Base-by-base conservation (phyloP, 2,329 filamentous ascomycete species). In the Exserohilum rostratum region DNA sequence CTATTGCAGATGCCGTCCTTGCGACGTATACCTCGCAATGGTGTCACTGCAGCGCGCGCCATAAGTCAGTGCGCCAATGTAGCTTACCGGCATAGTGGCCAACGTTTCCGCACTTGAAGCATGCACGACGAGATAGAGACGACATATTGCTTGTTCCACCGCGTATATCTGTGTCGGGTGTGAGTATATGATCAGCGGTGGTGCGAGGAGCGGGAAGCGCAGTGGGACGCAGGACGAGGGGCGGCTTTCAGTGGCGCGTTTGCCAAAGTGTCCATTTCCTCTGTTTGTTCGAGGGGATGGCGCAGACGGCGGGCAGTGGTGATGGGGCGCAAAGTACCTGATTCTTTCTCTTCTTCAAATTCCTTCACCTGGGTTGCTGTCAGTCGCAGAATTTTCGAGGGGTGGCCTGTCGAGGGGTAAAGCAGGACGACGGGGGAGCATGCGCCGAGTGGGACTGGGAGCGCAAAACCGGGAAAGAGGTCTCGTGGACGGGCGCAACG, bases 101-200 rank as follows among this genome's bases (percentile, higher is more conserved):
- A 61, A 82, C 78, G 64, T 81, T 79, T 69, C 78, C 79, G 73
- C 78, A 82, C 75, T 80, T 81, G 75, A 81, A 82, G 76, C 80
- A 82, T 60, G 80, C 80, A 64, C 80, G 79, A 66, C 80, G 80
- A 66, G 79, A 80, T 60, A 82, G 78, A 60, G 80, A 82, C 66
- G 79, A 81, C 80, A 82, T 82, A 53, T 64, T 78, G 53, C 64
- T 73, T 52, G 53, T 57, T 73, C 68, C 68, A 72, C 69, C 65
- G 50, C 58, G 57, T 65, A 61, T 49, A 60, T 69, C 66, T 74
- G 54, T 20, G 34, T 17, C 15, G 31, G 10, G 50, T 52, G 55
- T 72, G 45, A 70, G 70, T 62, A 66, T 57, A 35, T 2, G 5
- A 15, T 44, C 25, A 44, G 46, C 46, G 53, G 57, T 55, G 25